These are phyloP conservation scores for Chloranthus sessilifolius DNA, from an alignment of 164 flowering plant species.

Conservation along the genomic window DNA sequence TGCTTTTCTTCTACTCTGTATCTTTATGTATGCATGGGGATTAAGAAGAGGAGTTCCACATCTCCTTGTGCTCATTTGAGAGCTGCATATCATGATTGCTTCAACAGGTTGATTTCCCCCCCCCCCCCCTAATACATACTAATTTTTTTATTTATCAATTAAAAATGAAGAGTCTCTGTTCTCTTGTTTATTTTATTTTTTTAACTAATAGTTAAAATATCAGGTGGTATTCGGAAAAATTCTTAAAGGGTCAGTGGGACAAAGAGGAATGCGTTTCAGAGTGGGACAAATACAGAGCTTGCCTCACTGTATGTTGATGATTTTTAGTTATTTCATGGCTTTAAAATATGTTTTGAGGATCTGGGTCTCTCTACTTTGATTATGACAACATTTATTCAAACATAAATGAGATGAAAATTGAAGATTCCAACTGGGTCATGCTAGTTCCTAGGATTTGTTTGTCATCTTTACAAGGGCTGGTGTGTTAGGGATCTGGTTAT, in stretches of 20 bases:
- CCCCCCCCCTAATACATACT: not conserved
- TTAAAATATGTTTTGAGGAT: no score
- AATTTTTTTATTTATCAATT: not conserved
- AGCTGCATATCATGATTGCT: conserved; percentile 75
- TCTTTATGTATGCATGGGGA: conserved; percentile 28
- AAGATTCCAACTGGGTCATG: no score
- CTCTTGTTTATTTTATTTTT: no score
- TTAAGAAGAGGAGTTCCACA: conserved; percentile 29
- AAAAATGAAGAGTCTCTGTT: no score
- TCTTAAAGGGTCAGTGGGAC: conserved; percentile 82
- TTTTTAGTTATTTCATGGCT: no score
- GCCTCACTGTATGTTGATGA: conserved; percentile 71
- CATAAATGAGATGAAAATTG: no score
- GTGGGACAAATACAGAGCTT: conserved; percentile 81
- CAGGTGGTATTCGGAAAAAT: conserved; percentile 93
- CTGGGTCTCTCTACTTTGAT: not conserved
- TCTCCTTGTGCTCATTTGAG: conserved; percentile 79
- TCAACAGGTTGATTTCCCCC: conserved; percentile 47
- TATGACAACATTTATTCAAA: no score
- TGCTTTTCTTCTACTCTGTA: no score
- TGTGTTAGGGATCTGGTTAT: no score
- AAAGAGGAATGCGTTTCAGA: conserved; percentile 71
- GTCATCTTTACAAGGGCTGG: no score
- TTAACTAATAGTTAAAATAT: not conserved
- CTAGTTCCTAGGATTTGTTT: no score